A percentile compares a stretch with the other conserved stretches of the same genome.
phyloP scores from a whole-genome alignment of 2,329 filamentous ascomycete species.

The Didymellaceae sp. region DNA sequence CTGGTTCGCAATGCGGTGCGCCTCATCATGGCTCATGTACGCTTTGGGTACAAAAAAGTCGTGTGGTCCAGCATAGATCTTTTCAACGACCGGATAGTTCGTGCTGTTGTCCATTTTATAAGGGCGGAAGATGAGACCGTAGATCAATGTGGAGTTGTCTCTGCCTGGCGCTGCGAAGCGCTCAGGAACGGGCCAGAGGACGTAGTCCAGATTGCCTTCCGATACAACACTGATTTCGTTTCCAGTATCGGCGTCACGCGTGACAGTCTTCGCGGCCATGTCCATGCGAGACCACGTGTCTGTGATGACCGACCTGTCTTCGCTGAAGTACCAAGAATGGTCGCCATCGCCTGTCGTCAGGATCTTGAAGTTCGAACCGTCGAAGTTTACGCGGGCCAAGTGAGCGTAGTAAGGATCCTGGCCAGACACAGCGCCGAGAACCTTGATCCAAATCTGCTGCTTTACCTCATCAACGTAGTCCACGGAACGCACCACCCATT shows the following conservation, averaged over 20 bases:
- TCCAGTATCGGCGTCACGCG: constrained; percentile 30
- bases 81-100: constrained; percentile 37
- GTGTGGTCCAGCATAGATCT: constrained; percentile 37
- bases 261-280: constrained; percentile 27
- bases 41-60: constrained; percentile 33
- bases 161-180: constrained; percentile 33
- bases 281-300: constrained; percentile 39
- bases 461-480: constrained; percentile 32
- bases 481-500: constrained; percentile 39
- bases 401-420: constrained; percentile 38
- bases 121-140: constrained; percentile 36
- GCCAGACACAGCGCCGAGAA: constrained; percentile 27
- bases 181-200: constrained; percentile 30
- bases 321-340: constrained; percentile 27
- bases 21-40: constrained; percentile 20
- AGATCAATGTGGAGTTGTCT: constrained; percentile 32
- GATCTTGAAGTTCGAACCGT: constrained; percentile 34
- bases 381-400: constrained; percentile 35
- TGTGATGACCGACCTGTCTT: constrained; percentile 25
- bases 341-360: constrained; percentile 33
- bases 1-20: constrained; percentile 28
- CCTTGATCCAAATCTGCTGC: constrained; percentile 31
- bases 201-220: constrained; percentile 22
- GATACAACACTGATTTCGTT: constrained; percentile 23
- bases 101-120: constrained; percentile 30